Percentiles rank a stretch among this genome's conserved stretches.
phyloP scores from a whole-genome alignment of 2,329 filamentous ascomycete genomes.

The Graphilbum ipis-grandicollis region DNA sequence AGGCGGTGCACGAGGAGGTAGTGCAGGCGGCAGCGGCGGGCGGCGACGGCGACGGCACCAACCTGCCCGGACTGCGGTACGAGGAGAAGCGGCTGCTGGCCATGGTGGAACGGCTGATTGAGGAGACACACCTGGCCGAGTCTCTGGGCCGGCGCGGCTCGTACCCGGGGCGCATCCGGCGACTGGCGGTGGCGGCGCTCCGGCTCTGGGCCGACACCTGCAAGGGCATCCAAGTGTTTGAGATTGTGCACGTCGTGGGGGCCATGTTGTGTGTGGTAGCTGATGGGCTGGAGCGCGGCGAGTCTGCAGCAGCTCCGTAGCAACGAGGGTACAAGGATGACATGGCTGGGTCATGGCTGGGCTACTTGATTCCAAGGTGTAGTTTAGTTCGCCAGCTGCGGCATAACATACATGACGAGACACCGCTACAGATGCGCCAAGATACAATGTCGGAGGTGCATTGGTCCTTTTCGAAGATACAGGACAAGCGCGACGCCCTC shows the following conservation, averaged over 20 bases:
- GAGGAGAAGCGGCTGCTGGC: not conserved
- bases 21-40: not conserved
- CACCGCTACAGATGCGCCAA: no score
- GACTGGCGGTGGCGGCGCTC: conserved; percentile 39
- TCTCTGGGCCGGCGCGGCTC: not conserved
- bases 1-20: not conserved
- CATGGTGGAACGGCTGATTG: conserved; percentile 1
- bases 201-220: conserved; percentile 45
- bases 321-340: no score
- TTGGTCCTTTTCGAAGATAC: no score
- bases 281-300: not conserved
- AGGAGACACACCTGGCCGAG: conserved; percentile 1
- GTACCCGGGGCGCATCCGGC: conserved; percentile 14
- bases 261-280: conserved; percentile 1
- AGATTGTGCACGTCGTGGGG: conserved; percentile 23
- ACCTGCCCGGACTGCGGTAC: not conserved
- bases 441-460: no score
- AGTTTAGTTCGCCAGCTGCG: no score
- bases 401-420: no score
- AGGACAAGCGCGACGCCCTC: no score
- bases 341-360: no score
- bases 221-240: conserved; percentile 43
- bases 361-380: no score
- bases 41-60: not conserved
- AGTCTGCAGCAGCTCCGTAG: no score